A percentile compares a stretch with the other conserved stretches of the same genome.
Evolutionary conservation across 345 rosid species (phyloP).

Genomic region (Lepidium didymum): DNA sequence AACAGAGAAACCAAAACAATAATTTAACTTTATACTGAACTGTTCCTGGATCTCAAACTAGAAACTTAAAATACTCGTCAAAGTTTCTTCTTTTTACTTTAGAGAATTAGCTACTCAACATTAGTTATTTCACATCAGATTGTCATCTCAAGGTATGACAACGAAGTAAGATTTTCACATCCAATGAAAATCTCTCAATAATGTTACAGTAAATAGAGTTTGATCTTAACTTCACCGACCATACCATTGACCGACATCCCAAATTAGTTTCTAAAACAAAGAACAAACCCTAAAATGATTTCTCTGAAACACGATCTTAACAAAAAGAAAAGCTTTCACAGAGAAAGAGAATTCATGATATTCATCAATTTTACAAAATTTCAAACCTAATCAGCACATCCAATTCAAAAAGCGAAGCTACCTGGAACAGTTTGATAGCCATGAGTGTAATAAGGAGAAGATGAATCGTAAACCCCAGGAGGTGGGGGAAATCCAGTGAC

Average conservation of each 20-base stretch:
- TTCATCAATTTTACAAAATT: not conserved
- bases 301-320: not conserved
- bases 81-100: not conserved
- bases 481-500: slow-evolving; percentile 86
- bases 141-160: not conserved
- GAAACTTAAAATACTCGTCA: not conserved
- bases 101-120: not conserved
- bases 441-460: slow-evolving; percentile 45
- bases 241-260: not conserved
- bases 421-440: slow-evolving; percentile 81
- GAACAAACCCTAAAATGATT: not conserved
- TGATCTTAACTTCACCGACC: not conserved
- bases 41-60: not conserved
- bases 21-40: not conserved
- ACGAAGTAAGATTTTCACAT: not conserved
- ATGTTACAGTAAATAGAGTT: not conserved
- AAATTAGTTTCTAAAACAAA: no score
- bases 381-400: not conserved
- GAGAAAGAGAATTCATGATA: not conserved
- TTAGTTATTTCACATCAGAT: not conserved
- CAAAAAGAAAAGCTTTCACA: not conserved
- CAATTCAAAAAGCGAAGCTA: not conserved
- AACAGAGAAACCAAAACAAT: not conserved
- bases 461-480: slow-evolving; percentile 44
- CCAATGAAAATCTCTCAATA: not conserved